phyloP scores from a whole-genome alignment of 208 protist genomes.

The Crithidia acanthocephali region DNA sequence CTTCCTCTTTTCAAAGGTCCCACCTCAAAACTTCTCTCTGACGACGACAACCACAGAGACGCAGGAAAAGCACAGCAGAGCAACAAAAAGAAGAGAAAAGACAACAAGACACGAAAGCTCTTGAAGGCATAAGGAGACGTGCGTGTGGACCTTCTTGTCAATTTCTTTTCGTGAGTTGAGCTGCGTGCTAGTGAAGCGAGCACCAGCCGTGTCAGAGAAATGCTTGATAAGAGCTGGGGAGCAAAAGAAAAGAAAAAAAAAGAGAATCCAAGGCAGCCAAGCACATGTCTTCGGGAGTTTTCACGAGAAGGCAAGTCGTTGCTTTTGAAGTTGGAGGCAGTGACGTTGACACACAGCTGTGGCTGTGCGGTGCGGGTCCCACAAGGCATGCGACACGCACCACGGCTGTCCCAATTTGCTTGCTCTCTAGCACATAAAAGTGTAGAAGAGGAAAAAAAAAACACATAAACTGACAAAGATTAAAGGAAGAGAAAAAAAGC shows the following conservation, averaged over 20 bases:
- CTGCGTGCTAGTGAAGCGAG: too few species aligned
- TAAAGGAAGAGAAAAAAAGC: constrained; percentile 3
- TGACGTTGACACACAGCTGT: neutral
- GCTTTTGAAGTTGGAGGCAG: constrained; percentile 18
- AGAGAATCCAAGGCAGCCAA: neutral
- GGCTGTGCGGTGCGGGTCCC: neutral
- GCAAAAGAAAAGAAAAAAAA: constrained; percentile 1
- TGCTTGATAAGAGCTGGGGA: neutral
- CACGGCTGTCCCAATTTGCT: constrained; percentile 6
- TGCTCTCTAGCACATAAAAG: neutral
- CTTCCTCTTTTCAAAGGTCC: neutral
- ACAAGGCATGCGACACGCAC: neutral
- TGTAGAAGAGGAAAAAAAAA: neutral
- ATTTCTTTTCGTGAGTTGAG: too few species aligned
- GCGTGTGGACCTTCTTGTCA: too few species aligned
- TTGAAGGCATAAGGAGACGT: too few species aligned
- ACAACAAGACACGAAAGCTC: too few species aligned
- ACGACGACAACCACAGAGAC: too few species aligned
- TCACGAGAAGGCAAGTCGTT: neutral
- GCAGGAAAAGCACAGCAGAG: too few species aligned
- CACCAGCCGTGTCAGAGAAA: too few species aligned
- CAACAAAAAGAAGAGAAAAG: too few species aligned
- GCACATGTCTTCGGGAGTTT: neutral
- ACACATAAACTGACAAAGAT: neutral
- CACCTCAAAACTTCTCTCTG: too few species aligned